A percentile compares a stretch with the other conserved stretches of the same genome.
These are phyloP conservation scores for Alloteropsis semialata DNA, from an alignment of 176 grass and related monocot genomes.

Conservation along the genomic window DNA sequence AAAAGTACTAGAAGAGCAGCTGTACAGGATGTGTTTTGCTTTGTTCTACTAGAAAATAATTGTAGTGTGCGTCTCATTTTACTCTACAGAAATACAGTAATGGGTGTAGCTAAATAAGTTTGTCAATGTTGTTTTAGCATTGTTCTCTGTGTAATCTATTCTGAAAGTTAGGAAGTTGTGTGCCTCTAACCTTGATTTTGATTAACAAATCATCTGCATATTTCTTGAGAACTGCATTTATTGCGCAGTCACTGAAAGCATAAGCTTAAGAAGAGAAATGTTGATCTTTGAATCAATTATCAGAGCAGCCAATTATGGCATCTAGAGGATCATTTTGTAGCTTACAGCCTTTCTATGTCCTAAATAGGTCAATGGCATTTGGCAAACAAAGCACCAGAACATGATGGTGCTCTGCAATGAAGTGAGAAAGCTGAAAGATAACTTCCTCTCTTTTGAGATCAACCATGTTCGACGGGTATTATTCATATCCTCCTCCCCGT, in stretches of 20 bases:
- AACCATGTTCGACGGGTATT: slow-evolving; percentile 52
- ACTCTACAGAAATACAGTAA: neutral
- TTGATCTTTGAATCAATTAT: neutral
- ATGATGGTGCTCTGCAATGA: slow-evolving; percentile 62
- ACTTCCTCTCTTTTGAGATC: slow-evolving; percentile 52
- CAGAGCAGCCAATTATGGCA: neutral
- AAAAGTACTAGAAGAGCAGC: neutral
- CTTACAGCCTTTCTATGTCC: neutral
- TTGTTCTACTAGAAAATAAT: neutral
- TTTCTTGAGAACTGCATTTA: slow-evolving; percentile 11
- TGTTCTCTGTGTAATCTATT: slow-evolving; percentile 6
- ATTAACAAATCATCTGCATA: neutral
- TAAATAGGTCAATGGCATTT: slow-evolving; percentile 47
- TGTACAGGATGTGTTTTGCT: slow-evolving; percentile 8
- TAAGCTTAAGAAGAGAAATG: neutral
- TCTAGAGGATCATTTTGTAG: neutral
- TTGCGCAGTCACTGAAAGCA: neutral
- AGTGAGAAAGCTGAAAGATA: slow-evolving; percentile 47
- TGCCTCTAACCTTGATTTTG: neutral
- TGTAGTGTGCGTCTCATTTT: neutral
- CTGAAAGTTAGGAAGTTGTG: slow-evolving; percentile 10
- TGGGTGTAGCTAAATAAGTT: neutral
- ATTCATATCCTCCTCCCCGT: neutral
- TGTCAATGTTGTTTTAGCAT: neutral
- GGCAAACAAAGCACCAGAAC: slow-evolving; percentile 51